These are phyloP conservation scores for Endocalyx cinctus DNA, from an alignment of 2,329 filamentous ascomycete species.

Conservation along the genomic window DNA sequence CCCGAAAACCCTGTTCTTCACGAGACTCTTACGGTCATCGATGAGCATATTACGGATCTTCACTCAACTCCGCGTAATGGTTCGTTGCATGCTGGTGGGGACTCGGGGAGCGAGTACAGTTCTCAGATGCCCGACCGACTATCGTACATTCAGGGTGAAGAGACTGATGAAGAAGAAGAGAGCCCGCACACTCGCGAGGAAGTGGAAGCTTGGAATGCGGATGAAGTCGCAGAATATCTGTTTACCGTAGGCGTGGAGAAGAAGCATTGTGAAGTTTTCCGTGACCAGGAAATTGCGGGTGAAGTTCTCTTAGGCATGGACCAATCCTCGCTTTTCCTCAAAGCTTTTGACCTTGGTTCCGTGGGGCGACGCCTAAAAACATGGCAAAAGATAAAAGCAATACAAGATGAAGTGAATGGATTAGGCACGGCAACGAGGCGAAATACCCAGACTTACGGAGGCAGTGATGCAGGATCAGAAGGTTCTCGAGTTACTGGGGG, in stretches of 20 bases:
- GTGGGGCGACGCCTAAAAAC: constrained; percentile 87
- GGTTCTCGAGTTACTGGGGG: constrained; percentile 33
- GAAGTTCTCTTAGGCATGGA: constrained; percentile 94
- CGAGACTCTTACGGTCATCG: constrained; percentile 91
- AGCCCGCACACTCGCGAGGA: constrained; percentile 62
- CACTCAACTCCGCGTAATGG: constrained; percentile 51
- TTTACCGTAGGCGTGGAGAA: constrained; percentile 81
- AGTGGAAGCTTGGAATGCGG: constrained; percentile 74
- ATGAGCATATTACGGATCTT: constrained; percentile 93
- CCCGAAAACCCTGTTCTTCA: constrained; percentile 69
- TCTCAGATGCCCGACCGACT: constrained; percentile 69
- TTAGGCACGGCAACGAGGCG: constrained; percentile 38
- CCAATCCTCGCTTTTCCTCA: constrained; percentile 90
- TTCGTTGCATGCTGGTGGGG: constrained; percentile 53
- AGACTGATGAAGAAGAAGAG: constrained; percentile 90
- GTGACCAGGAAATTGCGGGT: constrained; percentile 92
- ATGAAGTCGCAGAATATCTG: constrained; percentile 83
- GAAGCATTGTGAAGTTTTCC: constrained; percentile 88
- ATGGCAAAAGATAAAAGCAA: constrained; percentile 90
- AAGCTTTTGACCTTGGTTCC: constrained; percentile 88
- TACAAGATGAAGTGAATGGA: constrained; percentile 80
- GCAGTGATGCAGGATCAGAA: constrained; percentile 56
- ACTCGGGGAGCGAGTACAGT: constrained; percentile 89
- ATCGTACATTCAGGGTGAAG: constrained; percentile 90
- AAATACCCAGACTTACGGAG: constrained; percentile 53